Evolutionary conservation across 495 filamentous ascomycete species (phyloP), one percentile per base, ranked within the genome.

Genomic region (Acidomyces sp.): DNA sequence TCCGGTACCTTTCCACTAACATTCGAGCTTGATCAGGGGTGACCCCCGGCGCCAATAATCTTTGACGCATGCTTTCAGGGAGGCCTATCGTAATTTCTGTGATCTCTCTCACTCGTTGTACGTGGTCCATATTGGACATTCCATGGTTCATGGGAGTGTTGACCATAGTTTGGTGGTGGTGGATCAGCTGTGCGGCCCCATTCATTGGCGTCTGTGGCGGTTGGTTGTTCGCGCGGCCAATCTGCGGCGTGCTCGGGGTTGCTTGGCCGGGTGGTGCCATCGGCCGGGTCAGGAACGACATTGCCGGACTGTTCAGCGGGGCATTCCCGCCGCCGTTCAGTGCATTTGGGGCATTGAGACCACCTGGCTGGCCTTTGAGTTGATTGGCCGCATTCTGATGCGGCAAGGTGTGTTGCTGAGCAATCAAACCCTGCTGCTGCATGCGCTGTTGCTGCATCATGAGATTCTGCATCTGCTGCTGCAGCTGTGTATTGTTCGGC

Each of bases 261-360:
- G 7, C 17, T 23, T 46, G 48, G 7, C 48, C 48, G n/a, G 48
- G 48, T 7, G 65, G 62, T 16, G 59, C 62, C 58, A 77, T 69
- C 0, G 72, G 71, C 34, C 69, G 68, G 27, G 73, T 79, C 27
- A 77, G 58, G 72, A 79, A 75, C 19, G 29, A 43, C 73, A 78
- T 77, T 4, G 47, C 47, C 4, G 48, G 48, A 22, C 48, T 52
- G 25, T 52, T 46, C 21, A 45, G 26, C 23, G 40, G 47, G 6
- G 36, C 43, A 3, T 63, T 65, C 6, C 69, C 65, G 37, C 62
- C 70, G 39, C 72, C 70, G 36, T 68, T 68, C 0, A 63, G 27
- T 18, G 67, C 59, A 31, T 67, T 65, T 21, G 61, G 55, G 13
- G 54, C 53, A 32, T 61, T 61, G 12, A 68, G 51, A 1, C 63